Evolutionary conservation across 1,284 basidiomycete genomes (phyloP), one percentile per base, ranked within the genome.

Genomic region (Ceratorhiza oryzae-sativae): DNA sequence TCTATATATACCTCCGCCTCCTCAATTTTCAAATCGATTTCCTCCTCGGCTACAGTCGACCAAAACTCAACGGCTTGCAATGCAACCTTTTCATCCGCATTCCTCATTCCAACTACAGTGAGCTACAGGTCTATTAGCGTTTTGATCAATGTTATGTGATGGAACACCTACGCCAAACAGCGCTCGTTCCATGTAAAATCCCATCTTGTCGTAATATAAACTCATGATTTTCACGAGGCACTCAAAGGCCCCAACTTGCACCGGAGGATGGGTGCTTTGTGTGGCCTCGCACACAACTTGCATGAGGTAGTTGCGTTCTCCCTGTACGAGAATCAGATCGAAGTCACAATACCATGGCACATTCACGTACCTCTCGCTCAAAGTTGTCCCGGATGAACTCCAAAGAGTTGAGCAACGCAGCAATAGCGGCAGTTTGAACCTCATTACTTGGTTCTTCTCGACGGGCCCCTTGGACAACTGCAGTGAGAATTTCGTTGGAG

Each of bases 241-340:
- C 80, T 98, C 95, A 79, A 97, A 99, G 0, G 96, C 91, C 45
- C 89, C 93, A 25, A 96, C 90, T 83, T 98, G 95, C 63, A 98
- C 95, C 53, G 87, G 81, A 18, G 91, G 87, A 3, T 89, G 82
- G 1, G 85, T 75, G 76, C 90, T 95, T 81, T 99, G 97, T 0
- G 97, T 99, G 0, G 97, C 97, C 80, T 99, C 97, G 80, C 97
- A 99, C 30, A 99, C 94, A 62, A 99, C 95, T 84, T 99, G 97
- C 97, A 99, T 99, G 82, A 99, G 99, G 83, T 98, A 99, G 83
- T 98, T 99, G 68, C 97, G 89, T 81, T 99, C 97, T 73, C 97
- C 97, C 94, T 96, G 76, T 30, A 72, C 48, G 65, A 71, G 45
- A 58, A 49, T 73, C 20, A 75, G 59, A 18, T 39, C 48, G 36